Evolutionary conservation across 352 stramenopile species (phyloP), one percentile per base, ranked within the genome.

Genomic region (Albugo candida): DNA sequence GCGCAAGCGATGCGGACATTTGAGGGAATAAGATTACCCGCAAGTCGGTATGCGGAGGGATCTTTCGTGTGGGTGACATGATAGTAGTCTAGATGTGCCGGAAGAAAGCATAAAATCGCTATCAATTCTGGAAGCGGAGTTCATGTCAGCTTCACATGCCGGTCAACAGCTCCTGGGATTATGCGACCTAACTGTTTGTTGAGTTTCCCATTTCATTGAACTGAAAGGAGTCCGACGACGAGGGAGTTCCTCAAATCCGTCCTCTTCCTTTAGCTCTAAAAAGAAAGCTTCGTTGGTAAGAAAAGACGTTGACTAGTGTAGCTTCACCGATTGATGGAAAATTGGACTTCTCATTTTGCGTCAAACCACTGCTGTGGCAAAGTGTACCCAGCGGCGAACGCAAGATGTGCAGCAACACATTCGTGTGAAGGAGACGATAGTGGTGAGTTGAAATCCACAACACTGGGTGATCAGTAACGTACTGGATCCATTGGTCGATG

Each of bases 191-290:
- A 43, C 44, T 8, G 13, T 1, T 13, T 8, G 24, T 3, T 31
- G 24, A 31, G 8, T 8, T 31, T 31, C 24, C 24, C 24, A 10
- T 31, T 10, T 3, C 8, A 31, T 3, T 10, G 8, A 3, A 8
- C 24, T 10, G 3, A 3, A 31, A 31, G 24, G 8, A 65, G 81
- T 43, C 70, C 60, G 0, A 71, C 55, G 2, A 87, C 74, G 45
- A 77, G n/a, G n/a, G n/a, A n/a, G 65, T 27, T 83, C 34, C 55
- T 87, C 71, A 42, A 87, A 84, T 39, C 75, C 71, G 8, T 70
- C 67, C 46, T 70, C 60, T 65, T 80, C 74, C 31, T 70, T 72
- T 43, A 87, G 79, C 59, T 81, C 59, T 3, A 31, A 8, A 8
- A 31, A 10, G 24, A 8, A 31, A 10, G 24, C 24, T 31, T 31